Evolutionary conservation across 352 stramenopile genomes (phyloP).

Genomic region (Aphanomyces stellatus): DNA sequence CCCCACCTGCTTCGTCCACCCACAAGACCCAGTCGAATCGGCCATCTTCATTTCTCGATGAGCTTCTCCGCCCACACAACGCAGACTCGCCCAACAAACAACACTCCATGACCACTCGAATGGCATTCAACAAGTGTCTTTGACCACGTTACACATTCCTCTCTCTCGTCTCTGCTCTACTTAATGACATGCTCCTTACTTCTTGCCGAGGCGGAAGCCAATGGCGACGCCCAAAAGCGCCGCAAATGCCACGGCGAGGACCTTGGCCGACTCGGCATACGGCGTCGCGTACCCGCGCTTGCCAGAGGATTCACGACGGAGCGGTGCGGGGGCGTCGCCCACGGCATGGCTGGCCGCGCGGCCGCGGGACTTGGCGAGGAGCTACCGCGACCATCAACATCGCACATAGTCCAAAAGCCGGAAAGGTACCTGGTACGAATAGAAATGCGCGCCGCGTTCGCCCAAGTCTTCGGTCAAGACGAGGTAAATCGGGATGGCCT

Average conservation of each 20-base stretch:
- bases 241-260: background rate
- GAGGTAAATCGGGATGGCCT: slow-evolving; percentile 76
- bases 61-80: no score
- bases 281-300: no score
- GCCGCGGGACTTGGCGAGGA: background rate
- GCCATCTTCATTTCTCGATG: no score
- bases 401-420: background rate
- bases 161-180: background rate
- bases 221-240: background rate
- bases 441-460: slow-evolving; percentile 84
- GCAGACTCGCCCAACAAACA: no score
- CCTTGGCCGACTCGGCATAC: background rate
- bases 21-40: no score
- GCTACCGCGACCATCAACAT: background rate
- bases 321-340: no score
- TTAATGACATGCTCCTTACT: background rate
- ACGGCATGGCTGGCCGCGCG: background rate
- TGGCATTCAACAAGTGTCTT: background rate
- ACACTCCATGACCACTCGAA: no score
- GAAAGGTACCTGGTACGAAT: slow-evolving; percentile 58
- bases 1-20: no score
- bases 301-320: no score
- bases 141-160: background rate
- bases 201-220: slow-evolving; percentile 5
- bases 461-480: slow-evolving; percentile 88